Evolutionary conservation across 306 rosid species (phyloP), one percentile per base, ranked within the genome.

Genomic region (Hylodesmum podocarpum): DNA sequence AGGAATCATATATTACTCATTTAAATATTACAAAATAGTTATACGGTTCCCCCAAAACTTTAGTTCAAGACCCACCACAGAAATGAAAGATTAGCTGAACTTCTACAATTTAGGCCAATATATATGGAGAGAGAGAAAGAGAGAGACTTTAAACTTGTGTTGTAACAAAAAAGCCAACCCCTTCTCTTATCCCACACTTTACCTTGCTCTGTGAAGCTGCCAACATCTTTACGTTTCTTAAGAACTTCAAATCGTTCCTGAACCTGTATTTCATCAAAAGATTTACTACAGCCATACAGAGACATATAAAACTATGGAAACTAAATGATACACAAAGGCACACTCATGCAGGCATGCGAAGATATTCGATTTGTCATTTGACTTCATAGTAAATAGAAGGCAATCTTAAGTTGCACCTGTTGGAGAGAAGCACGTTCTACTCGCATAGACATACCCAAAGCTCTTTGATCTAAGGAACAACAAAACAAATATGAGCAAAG

Each of bases 371-470:
- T 34, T 31, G 12, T 62, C 37, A 70, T 64, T 63, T 55, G n/a
- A 62, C 27, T 25, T 31, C 39, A 55, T 36, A 44, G 63, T 33
- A 22, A 50, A 24, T 62, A 49, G 53, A 64, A 54, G 29, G 50
- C 63, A 75, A 41, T 62, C 49, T 43, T 14, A 28, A 19, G 64
- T 49, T 34, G 28, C 55, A 91, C 98, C 98, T 96, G 99, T 34
- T 89, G n/a, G 27, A 96, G 94, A 80, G 96, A 89, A 78, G 99
- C 97, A 15, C 94, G 90, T 78, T 96, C 98, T 36, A 91, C 97
- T 79, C 97, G 85, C 99, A 96, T 96, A 70, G 99, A 96, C 99
- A 96, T 96, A 62, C 99, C 99, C 91, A 96, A 83, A 1, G 98
- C 98, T 87, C 98, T 88, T 85, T 96, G 98, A 87, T 92, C 98